Evolutionary conservation across 352 stramenopile species (phyloP).

Genomic region (Aphanomyces stellatus): DNA sequence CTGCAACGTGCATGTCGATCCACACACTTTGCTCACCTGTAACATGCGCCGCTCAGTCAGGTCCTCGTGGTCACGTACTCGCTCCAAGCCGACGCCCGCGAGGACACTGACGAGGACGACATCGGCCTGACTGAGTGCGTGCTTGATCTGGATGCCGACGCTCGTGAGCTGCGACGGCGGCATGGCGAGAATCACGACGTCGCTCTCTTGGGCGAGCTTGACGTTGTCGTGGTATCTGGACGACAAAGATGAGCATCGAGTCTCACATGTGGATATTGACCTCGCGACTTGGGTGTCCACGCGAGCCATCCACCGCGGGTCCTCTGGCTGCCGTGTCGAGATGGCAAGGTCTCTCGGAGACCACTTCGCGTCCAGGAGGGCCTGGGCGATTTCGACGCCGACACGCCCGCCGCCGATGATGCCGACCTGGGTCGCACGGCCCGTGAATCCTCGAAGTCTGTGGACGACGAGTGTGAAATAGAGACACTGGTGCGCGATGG

Average conservation of each 20-base stretch:
- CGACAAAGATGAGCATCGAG: slow-evolving; percentile 10
- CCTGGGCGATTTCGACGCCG: slow-evolving; percentile 38
- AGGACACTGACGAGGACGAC: slow-evolving; percentile 37
- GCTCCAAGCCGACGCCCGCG: slow-evolving; percentile 33
- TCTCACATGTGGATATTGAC: not conserved
- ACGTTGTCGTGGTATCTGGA: slow-evolving; percentile 57
- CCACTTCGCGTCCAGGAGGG: slow-evolving; percentile 37
- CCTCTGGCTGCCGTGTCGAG: slow-evolving; percentile 52
- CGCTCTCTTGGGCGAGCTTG: slow-evolving; percentile 37
- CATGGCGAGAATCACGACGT: slow-evolving; percentile 57
- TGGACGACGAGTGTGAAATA: slow-evolving; percentile 29
- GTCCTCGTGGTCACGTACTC: slow-evolving; percentile 14
- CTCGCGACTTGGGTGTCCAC: not conserved
- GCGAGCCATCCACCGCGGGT: slow-evolving; percentile 21
- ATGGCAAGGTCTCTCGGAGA: slow-evolving; percentile 29
- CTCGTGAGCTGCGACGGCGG: slow-evolving; percentile 57
- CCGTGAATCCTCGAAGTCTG: slow-evolving; percentile 22
- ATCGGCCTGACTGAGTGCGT: slow-evolving; percentile 28
- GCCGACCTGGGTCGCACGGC: slow-evolving; percentile 28
- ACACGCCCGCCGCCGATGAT: slow-evolving; percentile 49
- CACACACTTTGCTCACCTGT: slow-evolving; percentile 10
- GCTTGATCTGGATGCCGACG: slow-evolving; percentile 58
- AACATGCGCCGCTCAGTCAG: not conserved
- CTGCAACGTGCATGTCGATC: not conserved
- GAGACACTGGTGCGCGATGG: slow-evolving; percentile 37